Evolutionary conservation across 2,329 filamentous ascomycete genomes (phyloP), one percentile per base, ranked within the genome.

Genomic region (Tolypocladium ovalisporum): DNA sequence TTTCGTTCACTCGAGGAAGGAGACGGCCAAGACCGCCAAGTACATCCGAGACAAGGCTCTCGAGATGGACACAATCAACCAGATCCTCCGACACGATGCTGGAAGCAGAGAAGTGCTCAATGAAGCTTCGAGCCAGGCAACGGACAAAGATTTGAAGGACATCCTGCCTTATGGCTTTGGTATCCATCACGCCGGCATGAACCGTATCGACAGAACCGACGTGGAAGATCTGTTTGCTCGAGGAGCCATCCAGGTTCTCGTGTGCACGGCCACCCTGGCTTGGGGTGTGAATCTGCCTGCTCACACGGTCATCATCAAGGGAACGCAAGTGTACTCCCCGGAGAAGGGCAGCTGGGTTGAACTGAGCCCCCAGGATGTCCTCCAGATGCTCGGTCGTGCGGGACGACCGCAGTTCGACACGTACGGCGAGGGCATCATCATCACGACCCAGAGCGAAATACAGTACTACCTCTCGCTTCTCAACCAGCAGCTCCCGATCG

Each of bases 281-380:
- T 99, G 94, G 94, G 94, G 94, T 84, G 94, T 99, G 69, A 99
- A 99, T 73, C 76, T 99, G 68, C 94, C 94, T 5, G 94, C 94
- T 2, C 94, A 99, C 68, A 97, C 94, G 1, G 94, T 99, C 67
- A 93, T 99, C 68, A 99, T 99, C 78, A 99, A 99, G 75, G 94
- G 94, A 57, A 99, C 94, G 1, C 91, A 96, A 68, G 88, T 99
- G 24, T 99, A 99, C 75, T 97, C 94, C 0, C 94, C 94, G 0
- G 94, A 99, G 70, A 97, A 97, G 76, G 94, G 94, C 76, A 94
- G 89, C 71, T 99, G 94, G 93, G 92, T 99, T 24, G 95, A 99
- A 70, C 75, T 99, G 56, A 97, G 92, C 67, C 94, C 94, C 15
- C 94, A 99, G 70, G 94, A 99, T 74, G 93, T 99, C 39, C 79